These are phyloP conservation scores for Candida neerlandica DNA, from an alignment of 1,139 yeast species.

Conservation along the genomic window DNA sequence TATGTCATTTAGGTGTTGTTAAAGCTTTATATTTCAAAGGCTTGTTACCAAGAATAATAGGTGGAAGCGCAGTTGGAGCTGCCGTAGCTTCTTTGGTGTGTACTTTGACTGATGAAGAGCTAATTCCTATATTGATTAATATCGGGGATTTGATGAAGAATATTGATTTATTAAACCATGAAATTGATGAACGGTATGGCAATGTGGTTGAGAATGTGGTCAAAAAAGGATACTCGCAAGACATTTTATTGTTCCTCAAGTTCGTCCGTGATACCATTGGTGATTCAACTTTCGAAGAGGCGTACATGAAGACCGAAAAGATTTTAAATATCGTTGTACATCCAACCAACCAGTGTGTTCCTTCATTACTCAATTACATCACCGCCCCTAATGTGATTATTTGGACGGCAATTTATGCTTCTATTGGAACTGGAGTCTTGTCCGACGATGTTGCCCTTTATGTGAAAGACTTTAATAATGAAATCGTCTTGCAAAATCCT, in stretches of 20 bases:
- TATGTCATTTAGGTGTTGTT: constrained; percentile 91
- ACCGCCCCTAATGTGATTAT: constrained; percentile 94
- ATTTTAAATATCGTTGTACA: constrained; percentile 88
- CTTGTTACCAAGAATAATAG: constrained; percentile 77
- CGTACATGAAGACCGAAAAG: constrained; percentile 81
- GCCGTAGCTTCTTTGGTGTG: constrained; percentile 88
- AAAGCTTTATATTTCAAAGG: constrained; percentile 75
- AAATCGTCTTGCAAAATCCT: constrained; percentile 49
- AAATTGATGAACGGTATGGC: constrained; percentile 66
- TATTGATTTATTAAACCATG: constrained; percentile 49
- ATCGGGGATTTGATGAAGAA: constrained; percentile 56
- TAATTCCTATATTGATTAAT: constrained; percentile 48
- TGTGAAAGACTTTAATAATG: constrained; percentile 68
- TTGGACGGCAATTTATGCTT: constrained; percentile 80
- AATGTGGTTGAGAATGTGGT: constrained; percentile 69
- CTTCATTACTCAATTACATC: constrained; percentile 80
- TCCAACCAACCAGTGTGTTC: constrained; percentile 72
- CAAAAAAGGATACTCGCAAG: constrained; percentile 80
- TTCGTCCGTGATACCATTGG: constrained; percentile 81
- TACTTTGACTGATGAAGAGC: constrained; percentile 59
- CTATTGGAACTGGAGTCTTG: constrained; percentile 69
- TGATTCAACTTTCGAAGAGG: constrained; percentile 89
- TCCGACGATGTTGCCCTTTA: constrained; percentile 63
- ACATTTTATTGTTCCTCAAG: constrained; percentile 73
- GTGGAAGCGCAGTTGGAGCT: constrained; percentile 96